Evolutionary conservation across 73 alveolate species (phyloP).

Genomic region (Paramecium primaurelia): DNA sequence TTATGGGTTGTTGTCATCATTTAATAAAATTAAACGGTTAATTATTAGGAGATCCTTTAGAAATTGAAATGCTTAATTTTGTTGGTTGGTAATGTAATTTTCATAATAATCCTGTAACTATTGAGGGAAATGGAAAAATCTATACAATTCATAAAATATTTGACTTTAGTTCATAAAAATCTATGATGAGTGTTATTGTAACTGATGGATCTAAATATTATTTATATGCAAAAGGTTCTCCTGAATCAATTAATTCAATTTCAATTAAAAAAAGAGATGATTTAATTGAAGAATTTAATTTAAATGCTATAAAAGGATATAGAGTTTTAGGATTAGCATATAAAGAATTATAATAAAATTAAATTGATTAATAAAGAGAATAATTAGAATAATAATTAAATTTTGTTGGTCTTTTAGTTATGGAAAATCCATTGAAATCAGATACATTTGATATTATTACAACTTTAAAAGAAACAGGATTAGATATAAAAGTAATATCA

Average conservation of each 20-base stretch:
- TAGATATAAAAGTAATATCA: conserved; percentile 47
- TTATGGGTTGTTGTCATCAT: conserved; percentile 40
- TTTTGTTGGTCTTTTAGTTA: conserved; percentile 34
- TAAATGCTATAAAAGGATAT: conserved; percentile 42
- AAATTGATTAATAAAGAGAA: conserved; percentile 21
- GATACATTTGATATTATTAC: conserved; percentile 38
- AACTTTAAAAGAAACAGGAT: conserved; percentile 12
- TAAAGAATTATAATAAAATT: not conserved
- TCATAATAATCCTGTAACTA: not conserved
- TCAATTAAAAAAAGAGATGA: not conserved
- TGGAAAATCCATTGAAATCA: conserved; percentile 52
- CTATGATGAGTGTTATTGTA: conserved; percentile 48
- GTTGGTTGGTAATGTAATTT: conserved; percentile 35
- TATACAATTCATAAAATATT: not conserved
- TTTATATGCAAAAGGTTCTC: conserved; percentile 50
- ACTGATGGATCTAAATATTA: conserved; percentile 33
- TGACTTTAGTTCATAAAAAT: conserved; percentile 45
- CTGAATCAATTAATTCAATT: conserved; percentile 16
- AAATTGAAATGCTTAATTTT: conserved; percentile 32
- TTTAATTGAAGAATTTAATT: not conserved
- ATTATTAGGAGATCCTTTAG: conserved; percentile 17
- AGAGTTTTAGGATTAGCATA: conserved; percentile 54
- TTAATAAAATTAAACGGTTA: not conserved
- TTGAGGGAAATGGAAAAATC: not conserved
- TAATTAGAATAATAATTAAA: conserved; percentile 5